Evolutionary conservation across 306 rosid genomes (phyloP).

Genomic region (Lathyrus oleraceus): DNA sequence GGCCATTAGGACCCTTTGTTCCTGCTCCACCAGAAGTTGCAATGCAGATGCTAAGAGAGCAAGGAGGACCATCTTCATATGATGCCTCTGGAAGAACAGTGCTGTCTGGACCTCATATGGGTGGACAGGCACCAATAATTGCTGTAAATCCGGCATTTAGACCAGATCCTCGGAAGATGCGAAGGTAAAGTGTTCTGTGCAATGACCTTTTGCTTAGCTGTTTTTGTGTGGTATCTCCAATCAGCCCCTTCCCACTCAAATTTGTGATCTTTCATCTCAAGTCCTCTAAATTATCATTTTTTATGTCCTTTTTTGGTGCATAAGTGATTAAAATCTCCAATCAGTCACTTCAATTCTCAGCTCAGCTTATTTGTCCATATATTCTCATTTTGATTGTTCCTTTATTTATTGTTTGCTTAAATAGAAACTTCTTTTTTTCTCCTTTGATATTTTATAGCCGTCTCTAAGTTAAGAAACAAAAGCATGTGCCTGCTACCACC

Average conservation of each 20-base stretch:
- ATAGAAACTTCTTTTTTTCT: not conserved
- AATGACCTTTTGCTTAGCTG: conserved; percentile 2
- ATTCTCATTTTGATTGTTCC: not conserved
- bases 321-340: not conserved
- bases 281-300: conserved; percentile 19
- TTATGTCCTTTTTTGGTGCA: conserved; percentile 19
- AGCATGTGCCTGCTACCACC: conserved; percentile 2
- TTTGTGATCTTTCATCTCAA: conserved; percentile 15
- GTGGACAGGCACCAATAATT: conserved; percentile 81
- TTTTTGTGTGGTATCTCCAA: not conserved
- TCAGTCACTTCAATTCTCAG: not conserved
- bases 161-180: conserved; percentile 88
- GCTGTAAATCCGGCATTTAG: conserved; percentile 77
- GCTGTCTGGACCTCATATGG: conserved; percentile 69
- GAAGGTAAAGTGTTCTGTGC: conserved; percentile 60
- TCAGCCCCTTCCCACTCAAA: not conserved
- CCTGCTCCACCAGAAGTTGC: conserved; percentile 99
- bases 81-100: conserved; percentile 77
- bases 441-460: not conserved
- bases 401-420: conserved; percentile 15
- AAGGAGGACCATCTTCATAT: conserved; percentile 88
- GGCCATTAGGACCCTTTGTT: conserved; percentile 98
- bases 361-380: not conserved
- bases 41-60: conserved; percentile 96
- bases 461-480: conserved; percentile 12